Base-by-base conservation (phyloP, 2,329 filamentous ascomycete genomes). In the Neonectria hederae region DNA sequence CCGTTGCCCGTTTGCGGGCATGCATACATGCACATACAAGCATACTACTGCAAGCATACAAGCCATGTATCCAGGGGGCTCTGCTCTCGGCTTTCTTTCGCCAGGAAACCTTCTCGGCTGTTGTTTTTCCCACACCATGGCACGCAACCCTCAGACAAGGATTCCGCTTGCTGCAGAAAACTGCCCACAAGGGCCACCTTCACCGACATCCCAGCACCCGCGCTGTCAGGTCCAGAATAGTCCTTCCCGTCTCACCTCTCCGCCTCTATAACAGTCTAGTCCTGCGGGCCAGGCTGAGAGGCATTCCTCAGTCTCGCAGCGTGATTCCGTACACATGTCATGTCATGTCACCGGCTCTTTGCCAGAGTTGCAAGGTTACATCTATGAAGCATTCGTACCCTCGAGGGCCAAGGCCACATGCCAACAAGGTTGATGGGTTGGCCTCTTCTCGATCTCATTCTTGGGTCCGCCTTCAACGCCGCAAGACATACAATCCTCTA, bases 251-350 rank as follows among this genome's bases (percentile, higher is more conserved):
- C 53, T 35, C 59, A 57, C 46, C 21, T 56, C 45, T 55, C 5
- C 5, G 35, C 35, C 35, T 38, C 35, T 38, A 45, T 56, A 62
- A 55, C 59, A 62, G 52, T 54, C 58, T 54, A 38, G 58, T 21
- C 42, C 52, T 54, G 21, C 46, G 45, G 40, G 52, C 38, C 52
- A 51, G 19, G 21, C 32, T 51, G 19, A 46, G 48, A 24, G 14
- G 40, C 59, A 53, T 48, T 11, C 28, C 45, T 52, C 26, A 35
- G 32, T 38, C 21, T 58, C 22, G 38, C 42, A 19, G 21, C 13
- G 43, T 55, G 52, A 54, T 55, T 51, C 32, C 28, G 24, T 9
- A 24, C 42, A 17, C 38, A 10, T 4, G 42, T 48, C 54, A 10
- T 4, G 42, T 48, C 54, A 14, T 56, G 26, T 46, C 54, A 38